Percentiles rank a stretch among this genome's conserved stretches.
Conservation (phyloP, 176 grass and related monocot species). For the Typha latifolia region DNA sequence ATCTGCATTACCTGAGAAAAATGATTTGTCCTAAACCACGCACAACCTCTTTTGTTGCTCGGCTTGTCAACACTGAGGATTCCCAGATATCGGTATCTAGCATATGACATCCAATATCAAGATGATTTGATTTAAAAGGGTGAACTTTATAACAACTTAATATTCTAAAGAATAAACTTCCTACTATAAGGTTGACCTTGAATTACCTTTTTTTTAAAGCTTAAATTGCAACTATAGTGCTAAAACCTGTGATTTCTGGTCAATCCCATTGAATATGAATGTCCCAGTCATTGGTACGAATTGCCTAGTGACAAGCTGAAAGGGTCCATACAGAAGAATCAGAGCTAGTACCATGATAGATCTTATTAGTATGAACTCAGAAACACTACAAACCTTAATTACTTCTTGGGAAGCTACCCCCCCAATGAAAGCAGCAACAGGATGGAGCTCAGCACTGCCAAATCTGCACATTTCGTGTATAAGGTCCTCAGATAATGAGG, state of each 20-base stretch:
- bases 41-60: too few relatives aligned
- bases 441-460: constrained; percentile 69
- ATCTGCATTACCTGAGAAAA: too few relatives aligned
- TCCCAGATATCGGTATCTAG: too few relatives aligned
- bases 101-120: too few relatives aligned
- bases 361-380: neutral
- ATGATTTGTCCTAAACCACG: too few relatives aligned
- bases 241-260: constrained; percentile 87
- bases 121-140: too few relatives aligned
- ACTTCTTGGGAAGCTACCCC: constrained; percentile 83
- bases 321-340: neutral
- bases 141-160: too few relatives aligned
- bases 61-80: too few relatives aligned
- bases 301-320: constrained; percentile 77
- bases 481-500: constrained; percentile 60
- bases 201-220: neutral
- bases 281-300: constrained; percentile 73
- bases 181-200: too few relatives aligned
- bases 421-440: constrained; percentile 74
- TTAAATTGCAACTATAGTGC: constrained; percentile 23
- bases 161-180: too few relatives aligned
- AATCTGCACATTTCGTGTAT: constrained; percentile 85
- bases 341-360: neutral
- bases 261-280: constrained; percentile 88
- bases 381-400: constrained; percentile 45